Conservation (phyloP, 2,329 filamentous ascomycete species). For the Ophiosphaerella herpotricha region DNA sequence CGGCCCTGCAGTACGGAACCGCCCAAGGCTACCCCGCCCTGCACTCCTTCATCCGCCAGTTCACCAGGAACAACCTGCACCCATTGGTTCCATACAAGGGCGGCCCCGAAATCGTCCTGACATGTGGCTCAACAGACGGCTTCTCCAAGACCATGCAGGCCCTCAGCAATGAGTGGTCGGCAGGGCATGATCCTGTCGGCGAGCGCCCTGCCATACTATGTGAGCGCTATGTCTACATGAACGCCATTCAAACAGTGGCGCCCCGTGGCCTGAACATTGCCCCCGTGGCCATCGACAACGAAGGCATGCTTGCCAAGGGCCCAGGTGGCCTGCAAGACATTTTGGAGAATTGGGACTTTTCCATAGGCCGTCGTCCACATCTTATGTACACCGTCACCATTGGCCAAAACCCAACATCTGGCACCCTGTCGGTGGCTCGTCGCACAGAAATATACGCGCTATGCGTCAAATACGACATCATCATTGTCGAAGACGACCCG, state of each 20-base stretch:
- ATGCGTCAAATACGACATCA: constrained; percentile 81
- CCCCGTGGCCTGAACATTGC: constrained; percentile 75
- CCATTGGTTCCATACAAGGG: constrained; percentile 78
- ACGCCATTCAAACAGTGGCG: constrained; percentile 67
- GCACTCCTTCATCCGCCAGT: constrained; percentile 76
- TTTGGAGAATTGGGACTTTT: constrained; percentile 78
- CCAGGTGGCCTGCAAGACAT: constrained; percentile 77
- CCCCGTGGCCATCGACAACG: constrained; percentile 74
- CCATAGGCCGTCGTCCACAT: constrained; percentile 75
- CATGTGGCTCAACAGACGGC: constrained; percentile 83
- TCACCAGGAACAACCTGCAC: constrained; percentile 75
- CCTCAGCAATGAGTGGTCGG: constrained; percentile 75
- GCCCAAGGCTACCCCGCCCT: constrained; percentile 81
- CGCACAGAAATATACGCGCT: constrained; percentile 79
- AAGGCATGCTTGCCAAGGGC: constrained; percentile 78
- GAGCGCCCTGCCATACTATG: constrained; percentile 77
- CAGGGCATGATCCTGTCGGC: constrained; percentile 66
- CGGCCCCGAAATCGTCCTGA: constrained; percentile 78
- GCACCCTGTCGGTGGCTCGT: constrained; percentile 72
- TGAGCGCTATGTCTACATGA: constrained; percentile 82
- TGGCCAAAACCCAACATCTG: constrained; percentile 87
- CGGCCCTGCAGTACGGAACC: constrained; percentile 86
- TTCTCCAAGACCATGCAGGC: constrained; percentile 77
- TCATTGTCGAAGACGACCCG: constrained; percentile 92
- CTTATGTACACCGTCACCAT: constrained; percentile 90